Evolutionary conservation across 2,329 filamentous ascomycete genomes (phyloP).

Genomic region (Cordyceps tenuipes): DNA sequence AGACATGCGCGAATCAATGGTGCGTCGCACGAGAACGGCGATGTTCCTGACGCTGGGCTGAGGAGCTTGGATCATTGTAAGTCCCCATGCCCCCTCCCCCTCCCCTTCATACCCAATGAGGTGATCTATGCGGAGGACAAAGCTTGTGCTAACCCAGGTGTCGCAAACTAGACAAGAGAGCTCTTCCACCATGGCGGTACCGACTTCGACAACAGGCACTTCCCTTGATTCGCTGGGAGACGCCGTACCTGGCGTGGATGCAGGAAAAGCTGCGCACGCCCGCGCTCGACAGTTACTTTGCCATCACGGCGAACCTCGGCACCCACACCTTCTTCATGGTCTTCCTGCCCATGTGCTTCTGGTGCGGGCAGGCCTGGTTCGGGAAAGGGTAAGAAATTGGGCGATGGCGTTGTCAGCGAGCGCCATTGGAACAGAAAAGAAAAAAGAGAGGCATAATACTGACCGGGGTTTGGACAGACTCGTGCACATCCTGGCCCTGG

Average conservation of each 20-base stretch:
- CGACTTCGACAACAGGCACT: constrained; percentile 70
- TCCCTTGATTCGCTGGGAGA: constrained; percentile 88
- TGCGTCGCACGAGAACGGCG: constrained; percentile 22
- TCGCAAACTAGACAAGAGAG: constrained; percentile 58
- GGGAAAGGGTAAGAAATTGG: constrained; percentile 68
- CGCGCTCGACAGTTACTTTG: constrained; percentile 90
- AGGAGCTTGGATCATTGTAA: constrained; percentile 71
- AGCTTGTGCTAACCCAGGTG: background rate
- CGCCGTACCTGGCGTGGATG: constrained; percentile 81
- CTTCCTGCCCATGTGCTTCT: constrained; percentile 87
- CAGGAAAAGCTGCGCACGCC: constrained; percentile 75
- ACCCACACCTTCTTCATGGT: constrained; percentile 99
- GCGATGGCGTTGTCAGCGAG: background rate
- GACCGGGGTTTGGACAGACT: constrained; percentile 34
- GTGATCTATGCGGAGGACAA: background rate
- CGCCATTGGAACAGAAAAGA: background rate
- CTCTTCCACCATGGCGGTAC: constrained; percentile 85
- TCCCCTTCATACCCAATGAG: too few species aligned
- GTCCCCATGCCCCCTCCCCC: constrained; percentile 17
- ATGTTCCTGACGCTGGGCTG: constrained; percentile 61
- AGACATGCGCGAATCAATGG: constrained; percentile 25
- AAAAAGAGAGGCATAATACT: background rate
- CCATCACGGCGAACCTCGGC: constrained; percentile 88
- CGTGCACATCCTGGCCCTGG: constrained; percentile 67
- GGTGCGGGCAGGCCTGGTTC: constrained; percentile 80